Evolutionary conservation across 176 grass and related monocot species (phyloP).

Genomic region (Phoenix roebelenii): DNA sequence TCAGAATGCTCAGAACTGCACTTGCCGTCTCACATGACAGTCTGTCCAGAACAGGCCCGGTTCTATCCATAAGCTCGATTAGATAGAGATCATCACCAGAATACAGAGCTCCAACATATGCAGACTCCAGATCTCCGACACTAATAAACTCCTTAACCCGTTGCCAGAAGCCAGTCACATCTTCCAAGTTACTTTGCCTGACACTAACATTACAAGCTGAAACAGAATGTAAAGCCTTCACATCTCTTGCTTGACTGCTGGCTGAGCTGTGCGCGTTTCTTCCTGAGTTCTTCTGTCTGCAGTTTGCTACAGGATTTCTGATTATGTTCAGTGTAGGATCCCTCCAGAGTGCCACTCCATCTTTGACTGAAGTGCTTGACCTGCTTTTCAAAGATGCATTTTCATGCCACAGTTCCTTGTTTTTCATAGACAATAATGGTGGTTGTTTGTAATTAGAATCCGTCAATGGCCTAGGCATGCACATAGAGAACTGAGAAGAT

Average conservation of each 20-base stretch:
- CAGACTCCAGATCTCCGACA: constrained; percentile 51
- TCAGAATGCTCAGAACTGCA: constrained; percentile 28
- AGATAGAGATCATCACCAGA: constrained; percentile 46
- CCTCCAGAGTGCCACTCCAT: background rate
- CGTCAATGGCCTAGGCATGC: constrained; percentile 44
- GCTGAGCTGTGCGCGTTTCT: background rate
- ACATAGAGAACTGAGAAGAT: constrained; percentile 52
- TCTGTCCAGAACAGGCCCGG: constrained; percentile 73
- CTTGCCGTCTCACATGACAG: constrained; percentile 54
- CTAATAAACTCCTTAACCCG: constrained; percentile 13
- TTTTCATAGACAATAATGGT: constrained; percentile 41
- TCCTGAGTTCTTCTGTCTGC: constrained; percentile 5
- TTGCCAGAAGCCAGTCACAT: too few species aligned
- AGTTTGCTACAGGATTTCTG: constrained; percentile 8
- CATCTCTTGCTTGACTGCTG: too few species aligned
- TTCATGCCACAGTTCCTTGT: constrained; percentile 39
- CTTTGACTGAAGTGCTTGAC: constrained; percentile 21
- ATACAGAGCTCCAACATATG: constrained; percentile 52
- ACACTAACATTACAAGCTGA: background rate
- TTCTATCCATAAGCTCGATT: constrained; percentile 79
- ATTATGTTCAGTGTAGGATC: constrained; percentile 2
- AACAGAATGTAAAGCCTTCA: too few species aligned
- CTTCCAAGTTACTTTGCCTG: background rate
- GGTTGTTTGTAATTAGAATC: constrained; percentile 52
- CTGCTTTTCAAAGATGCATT: constrained; percentile 33